Evolutionary conservation across 441 rosid genomes (phyloP).

Genomic region (Populus hybrid): DNA sequence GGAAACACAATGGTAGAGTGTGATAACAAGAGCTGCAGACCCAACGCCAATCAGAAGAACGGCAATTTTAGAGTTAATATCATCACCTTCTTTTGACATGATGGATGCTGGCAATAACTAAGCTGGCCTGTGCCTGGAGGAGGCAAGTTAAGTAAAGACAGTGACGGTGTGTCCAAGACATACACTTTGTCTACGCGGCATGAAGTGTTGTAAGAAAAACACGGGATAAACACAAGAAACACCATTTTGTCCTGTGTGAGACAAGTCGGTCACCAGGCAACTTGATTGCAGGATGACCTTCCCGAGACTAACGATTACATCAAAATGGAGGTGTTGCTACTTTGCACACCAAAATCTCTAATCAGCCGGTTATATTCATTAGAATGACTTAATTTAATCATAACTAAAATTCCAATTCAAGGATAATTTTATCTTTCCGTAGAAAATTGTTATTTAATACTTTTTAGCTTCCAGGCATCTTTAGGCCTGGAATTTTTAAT

Average conservation of each 20-base stretch:
- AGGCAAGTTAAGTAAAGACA: not conserved
- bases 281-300: not conserved
- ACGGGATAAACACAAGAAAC: not conserved
- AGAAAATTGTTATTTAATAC: not conserved
- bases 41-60: conserved; percentile 32
- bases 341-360: not conserved
- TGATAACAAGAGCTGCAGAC: conserved; percentile 30
- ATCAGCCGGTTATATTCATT: not conserved
- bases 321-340: not conserved
- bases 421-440: too few relatives aligned
- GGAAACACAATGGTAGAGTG: conserved; percentile 38
- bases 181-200: not conserved
- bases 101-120: not conserved
- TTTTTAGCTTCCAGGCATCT: too few relatives aligned
- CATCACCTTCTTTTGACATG: not conserved
- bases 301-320: not conserved
- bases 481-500: too few relatives aligned
- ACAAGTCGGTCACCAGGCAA: not conserved
- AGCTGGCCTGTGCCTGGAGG: not conserved
- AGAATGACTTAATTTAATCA: not conserved
- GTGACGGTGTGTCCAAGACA: not conserved
- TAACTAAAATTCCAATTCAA: not conserved
- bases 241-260: not conserved
- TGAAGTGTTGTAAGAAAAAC: not conserved
- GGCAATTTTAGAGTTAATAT: conserved; percentile 4